Conservation (phyloP, 2,329 filamentous ascomycete species). For the Penicillium sp. region DNA sequence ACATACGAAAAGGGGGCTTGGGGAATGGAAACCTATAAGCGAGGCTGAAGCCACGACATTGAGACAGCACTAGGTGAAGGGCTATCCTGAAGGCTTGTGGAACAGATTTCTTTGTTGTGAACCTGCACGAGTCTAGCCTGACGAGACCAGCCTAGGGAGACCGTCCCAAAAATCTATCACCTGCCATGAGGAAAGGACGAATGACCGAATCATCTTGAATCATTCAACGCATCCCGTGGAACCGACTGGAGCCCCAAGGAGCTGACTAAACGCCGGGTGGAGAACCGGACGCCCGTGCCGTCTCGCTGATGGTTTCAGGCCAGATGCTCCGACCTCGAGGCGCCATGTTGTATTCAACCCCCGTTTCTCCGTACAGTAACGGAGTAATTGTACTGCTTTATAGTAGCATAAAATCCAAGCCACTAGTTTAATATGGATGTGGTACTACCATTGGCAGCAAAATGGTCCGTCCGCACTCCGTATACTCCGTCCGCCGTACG, state of each 20-base stretch:
- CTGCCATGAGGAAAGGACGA: background rate
- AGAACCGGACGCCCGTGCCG: conserved; percentile 30
- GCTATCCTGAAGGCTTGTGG: background rate
- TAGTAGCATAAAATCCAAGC: background rate
- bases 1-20: conserved; percentile 5
- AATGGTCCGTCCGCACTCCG: background rate
- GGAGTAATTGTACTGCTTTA: background rate
- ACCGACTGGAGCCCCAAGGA: conserved; percentile 5
- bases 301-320: conserved; percentile 35
- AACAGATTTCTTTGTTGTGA: background rate
- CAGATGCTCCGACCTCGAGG: conserved; percentile 28
- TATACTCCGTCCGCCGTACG: background rate
- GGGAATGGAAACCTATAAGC: background rate
- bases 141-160: background rate
- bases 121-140: background rate
- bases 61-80: background rate
- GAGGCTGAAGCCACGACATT: background rate
- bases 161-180: background rate
- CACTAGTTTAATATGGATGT: background rate
- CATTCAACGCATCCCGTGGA: background rate
- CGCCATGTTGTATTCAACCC: background rate
- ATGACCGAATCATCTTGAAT: background rate
- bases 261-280: conserved; percentile 24
- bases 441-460: background rate
- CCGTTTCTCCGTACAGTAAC: background rate